A percentile compares a stretch with the other conserved stretches of the same genome.
Conservation (phyloP, 2,329 filamentous ascomycete species). For the Eutypa lata region DNA sequence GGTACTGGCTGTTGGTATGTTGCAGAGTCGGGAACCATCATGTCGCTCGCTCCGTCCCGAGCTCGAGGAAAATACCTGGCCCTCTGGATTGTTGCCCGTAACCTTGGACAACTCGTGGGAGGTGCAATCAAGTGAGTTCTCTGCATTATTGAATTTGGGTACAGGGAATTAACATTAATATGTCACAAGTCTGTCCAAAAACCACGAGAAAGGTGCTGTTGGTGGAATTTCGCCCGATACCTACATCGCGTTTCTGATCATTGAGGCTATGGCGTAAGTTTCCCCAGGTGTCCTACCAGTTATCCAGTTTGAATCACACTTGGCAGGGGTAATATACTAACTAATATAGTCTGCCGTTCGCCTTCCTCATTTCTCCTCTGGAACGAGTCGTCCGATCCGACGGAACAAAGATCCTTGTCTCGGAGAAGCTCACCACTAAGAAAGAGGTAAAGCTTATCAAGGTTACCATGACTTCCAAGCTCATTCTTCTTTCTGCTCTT, state of each 20-base stretch:
- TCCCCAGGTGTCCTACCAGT: background rate
- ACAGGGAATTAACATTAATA: background rate
- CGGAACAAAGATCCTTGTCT: slow-evolving; percentile 38
- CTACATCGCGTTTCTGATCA: slow-evolving; percentile 44
- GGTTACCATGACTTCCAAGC: slow-evolving; percentile 34
- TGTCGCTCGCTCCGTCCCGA: slow-evolving; percentile 43
- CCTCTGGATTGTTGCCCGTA: slow-evolving; percentile 45
- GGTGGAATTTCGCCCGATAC: slow-evolving; percentile 42
- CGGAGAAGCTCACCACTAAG: slow-evolving; percentile 37
- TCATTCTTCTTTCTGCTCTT: slow-evolving; percentile 35
- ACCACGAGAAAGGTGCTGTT: slow-evolving; percentile 29
- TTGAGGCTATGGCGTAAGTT: slow-evolving; percentile 40
- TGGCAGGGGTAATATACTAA: background rate
- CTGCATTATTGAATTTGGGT: background rate
- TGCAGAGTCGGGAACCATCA: slow-evolving; percentile 45
- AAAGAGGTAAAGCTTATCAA: slow-evolving; percentile 37
- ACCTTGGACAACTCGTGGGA: slow-evolving; percentile 44
- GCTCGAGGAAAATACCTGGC: slow-evolving; percentile 46
- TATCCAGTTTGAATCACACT: background rate
- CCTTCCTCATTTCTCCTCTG: slow-evolving; percentile 42
- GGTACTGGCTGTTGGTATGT: slow-evolving; percentile 47
- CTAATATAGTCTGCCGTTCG: slow-evolving; percentile 35
- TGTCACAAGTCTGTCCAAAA: slow-evolving; percentile 31
- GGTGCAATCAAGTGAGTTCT: slow-evolving; percentile 40
- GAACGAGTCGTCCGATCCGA: slow-evolving; percentile 43